Evolutionary conservation across 768 basidiomycete species (phyloP).

Genomic region (Dioszegia hungarica): DNA sequence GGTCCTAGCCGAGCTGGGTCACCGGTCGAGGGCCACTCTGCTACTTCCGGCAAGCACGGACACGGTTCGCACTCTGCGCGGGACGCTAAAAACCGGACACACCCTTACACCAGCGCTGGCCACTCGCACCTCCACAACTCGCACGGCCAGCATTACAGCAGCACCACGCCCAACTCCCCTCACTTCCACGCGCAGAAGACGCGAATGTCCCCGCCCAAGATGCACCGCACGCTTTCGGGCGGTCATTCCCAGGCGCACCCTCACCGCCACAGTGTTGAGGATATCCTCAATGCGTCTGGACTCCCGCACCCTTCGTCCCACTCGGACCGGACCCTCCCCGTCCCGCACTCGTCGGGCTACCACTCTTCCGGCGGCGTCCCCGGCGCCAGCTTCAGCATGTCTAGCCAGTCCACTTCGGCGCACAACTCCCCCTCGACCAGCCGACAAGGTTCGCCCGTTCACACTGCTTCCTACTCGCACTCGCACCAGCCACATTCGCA

Average conservation of each 20-base stretch:
- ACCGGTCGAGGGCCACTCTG: constrained; percentile 45
- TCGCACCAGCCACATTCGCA: constrained; percentile 17
- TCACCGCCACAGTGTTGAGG: constrained; percentile 44
- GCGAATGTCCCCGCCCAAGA: constrained; percentile 40
- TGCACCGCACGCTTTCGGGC: constrained; percentile 22
- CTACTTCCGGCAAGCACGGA: constrained; percentile 47
- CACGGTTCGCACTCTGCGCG: constrained; percentile 38
- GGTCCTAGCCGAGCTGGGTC: constrained; percentile 40
- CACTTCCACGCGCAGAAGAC: constrained; percentile 27
- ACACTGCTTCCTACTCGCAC: constrained; percentile 20
- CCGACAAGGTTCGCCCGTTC: constrained; percentile 38
- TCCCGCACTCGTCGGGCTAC: constrained; percentile 33
- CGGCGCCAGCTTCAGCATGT: constrained; percentile 22
- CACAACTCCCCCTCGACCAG: constrained; percentile 41
- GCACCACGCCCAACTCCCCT: constrained; percentile 37
- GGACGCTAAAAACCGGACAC: constrained; percentile 43
- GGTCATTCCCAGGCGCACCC: neutral
- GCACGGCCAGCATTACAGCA: constrained; percentile 6
- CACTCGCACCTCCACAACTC: constrained; percentile 8
- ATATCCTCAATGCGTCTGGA: constrained; percentile 46
- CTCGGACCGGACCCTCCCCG: constrained; percentile 41
- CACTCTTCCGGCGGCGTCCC: constrained; percentile 22
- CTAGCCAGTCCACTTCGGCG: constrained; percentile 40
- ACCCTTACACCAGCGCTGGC: constrained; percentile 28
- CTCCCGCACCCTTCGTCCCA: constrained; percentile 38